Base-by-base conservation (phyloP, 345 rosid genomes). In the Mercurialis annua region DNA sequence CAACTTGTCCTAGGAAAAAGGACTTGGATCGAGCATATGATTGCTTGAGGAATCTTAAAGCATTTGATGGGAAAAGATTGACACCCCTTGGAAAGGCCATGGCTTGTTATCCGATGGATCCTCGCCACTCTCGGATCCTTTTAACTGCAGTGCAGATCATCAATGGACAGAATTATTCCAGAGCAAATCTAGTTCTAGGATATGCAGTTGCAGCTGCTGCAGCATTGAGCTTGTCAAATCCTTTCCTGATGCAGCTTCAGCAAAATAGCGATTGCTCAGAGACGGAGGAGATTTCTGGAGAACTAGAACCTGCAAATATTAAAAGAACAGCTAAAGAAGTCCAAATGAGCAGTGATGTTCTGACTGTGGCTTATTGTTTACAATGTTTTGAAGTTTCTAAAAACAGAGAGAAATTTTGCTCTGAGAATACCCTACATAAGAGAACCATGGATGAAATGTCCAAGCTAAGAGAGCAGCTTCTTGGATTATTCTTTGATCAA, bases 371-470 rank as follows among this genome's bases (percentile, higher is more conserved):
- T 68, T 84, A 80, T 42, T 90, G 89, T 0, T 75, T 92, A 64
- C 92, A 87, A 69, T 80, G 87, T 70, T 92, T 82, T 70, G 98
- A 92, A 68, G 80, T 81, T 53, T 81, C 93, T 0, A 59, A 59
- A 53, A 65, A 52, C 70, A 81, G 75, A 1, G 64, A 24, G 14
- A 72, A 72, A 64, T 90, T 90, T 81, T 90, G 97, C 72, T 69
- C 76, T 30, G 81, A 78, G 58, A 81, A 85, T 38, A 82, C 72
- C 1, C 73, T 90, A 68, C 92, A 87, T 71, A 76, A 83, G 34
- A 92, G 90, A 72, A 90, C 88, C 40, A 87, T 92, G 98, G 90
- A 86, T 52, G 98, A 92, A 80, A 90, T 90, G 96, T 85, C 89
- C 23, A 90, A 88, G 81, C 83, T 92, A 59, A 79, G 94, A 77